phyloP scores from a whole-genome alignment of 495 filamentous ascomycete genomes.

The Pseudoneurospora amorphoporcata region DNA sequence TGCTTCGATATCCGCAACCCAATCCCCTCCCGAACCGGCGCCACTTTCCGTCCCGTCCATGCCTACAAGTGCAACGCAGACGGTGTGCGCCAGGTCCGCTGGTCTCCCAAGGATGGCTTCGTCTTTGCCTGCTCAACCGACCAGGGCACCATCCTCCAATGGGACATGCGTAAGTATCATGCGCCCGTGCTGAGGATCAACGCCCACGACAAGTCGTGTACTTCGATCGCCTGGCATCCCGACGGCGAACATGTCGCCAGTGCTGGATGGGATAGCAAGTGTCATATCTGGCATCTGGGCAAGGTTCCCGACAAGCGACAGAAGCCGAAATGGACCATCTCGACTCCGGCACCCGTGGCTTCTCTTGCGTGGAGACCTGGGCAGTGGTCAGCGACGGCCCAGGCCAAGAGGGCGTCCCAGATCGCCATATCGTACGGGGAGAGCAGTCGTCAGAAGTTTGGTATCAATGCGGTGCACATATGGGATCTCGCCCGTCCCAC shows the following conservation, averaged over 20 bases:
- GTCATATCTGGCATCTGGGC: conserved; percentile 89
- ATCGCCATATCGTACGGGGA: conserved; percentile 44
- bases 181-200: conserved; percentile 57
- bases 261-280: conserved; percentile 69
- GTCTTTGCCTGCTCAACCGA: conserved; percentile 88
- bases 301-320: conserved; percentile 66
- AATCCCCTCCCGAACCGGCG: conserved; percentile 26
- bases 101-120: conserved; percentile 76
- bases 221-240: conserved; percentile 87
- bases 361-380: conserved; percentile 81
- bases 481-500: conserved; percentile 88
- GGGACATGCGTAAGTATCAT: conserved; percentile 39
- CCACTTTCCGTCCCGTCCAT: conserved; percentile 32
- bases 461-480: conserved; percentile 66
- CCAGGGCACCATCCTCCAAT: conserved; percentile 58
- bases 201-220: conserved; percentile 69
- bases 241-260: conserved; percentile 86
- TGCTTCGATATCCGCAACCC: conserved; percentile 41
- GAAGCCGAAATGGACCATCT: conserved; percentile 57
- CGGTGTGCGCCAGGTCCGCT: conserved; percentile 75
- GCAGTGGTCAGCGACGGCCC: conserved; percentile 56
- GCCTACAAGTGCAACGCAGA: conserved; percentile 51
- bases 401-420: conserved; percentile 50
- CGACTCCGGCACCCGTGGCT: conserved; percentile 52
- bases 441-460: conserved; percentile 36